Base-by-base conservation (phyloP, 2,329 filamentous ascomycete species). In the Dothistroma pini region DNA sequence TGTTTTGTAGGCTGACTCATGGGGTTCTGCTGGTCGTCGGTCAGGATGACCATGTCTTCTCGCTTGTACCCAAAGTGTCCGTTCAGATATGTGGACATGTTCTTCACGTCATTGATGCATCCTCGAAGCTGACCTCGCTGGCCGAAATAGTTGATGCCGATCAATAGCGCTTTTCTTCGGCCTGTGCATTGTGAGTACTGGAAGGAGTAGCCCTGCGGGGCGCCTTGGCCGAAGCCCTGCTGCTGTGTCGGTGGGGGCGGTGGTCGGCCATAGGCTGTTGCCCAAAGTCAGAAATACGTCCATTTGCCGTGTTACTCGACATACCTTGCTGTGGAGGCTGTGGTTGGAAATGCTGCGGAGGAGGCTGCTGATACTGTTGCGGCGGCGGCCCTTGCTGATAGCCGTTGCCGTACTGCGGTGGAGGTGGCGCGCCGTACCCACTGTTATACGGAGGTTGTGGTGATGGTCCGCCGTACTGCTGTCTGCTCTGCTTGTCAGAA, bases 1-100 rank as follows among this genome's bases (percentile, higher is more conserved):
- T 91, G 89, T 76, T 97, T 97, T 5, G 92, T 96, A 9, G 93
- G 93, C 78, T 96, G 91, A 77, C 91, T 96, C 90, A 97, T 96
- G 29, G 91, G 91, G 70, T 96, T 96, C 75, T 96, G 91, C 79
- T 97, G 93, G 74, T 97, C 93, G 73, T 97, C 93, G 44, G 93
- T 97, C 74, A 97, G 83, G 64, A 95, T 88, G 21, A 97, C 93
- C 93, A 97, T 97, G 73, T 97, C 93, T 76, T 97, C 93, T 61
- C 92, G 83, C 77, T 91, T 92, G 76, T 97, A 97, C 32, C 90
- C 90, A 75, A 96, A 97, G 72, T 91, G 87, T 75, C 93, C 86
- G 65, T 91, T 90, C 61, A 97, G 81, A 74, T 96, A 97, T 54
- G 84, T 84, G 22, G 92, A 96, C 91, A 97, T 96, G 79, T 97